Percentiles rank a stretch among this genome's conserved stretches.
Conservation (phyloP, 2,329 filamentous ascomycete species). For the Sporothrix globosa region DNA sequence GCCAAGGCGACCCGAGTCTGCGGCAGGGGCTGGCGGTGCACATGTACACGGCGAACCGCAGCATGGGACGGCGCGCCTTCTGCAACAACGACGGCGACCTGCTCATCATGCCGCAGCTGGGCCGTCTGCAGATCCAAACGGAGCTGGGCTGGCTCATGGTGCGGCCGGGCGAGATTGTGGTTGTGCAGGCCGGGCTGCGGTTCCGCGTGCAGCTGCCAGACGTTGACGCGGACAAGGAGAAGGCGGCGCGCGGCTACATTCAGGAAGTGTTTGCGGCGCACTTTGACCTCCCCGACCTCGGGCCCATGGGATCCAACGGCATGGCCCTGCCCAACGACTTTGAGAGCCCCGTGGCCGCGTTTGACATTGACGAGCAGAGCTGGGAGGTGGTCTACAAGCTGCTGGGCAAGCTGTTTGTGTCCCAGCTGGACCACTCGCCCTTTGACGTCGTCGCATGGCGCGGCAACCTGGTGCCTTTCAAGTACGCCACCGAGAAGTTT, state of each 20-base stretch:
- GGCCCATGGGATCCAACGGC: conserved; percentile 67
- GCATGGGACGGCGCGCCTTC: conserved; percentile 53
- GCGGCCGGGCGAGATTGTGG: conserved; percentile 66
- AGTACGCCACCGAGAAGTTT: conserved; percentile 60
- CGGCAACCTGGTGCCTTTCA: conserved; percentile 63
- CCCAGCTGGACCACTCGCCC: conserved; percentile 65
- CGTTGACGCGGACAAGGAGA: neutral
- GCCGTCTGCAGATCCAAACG: conserved; percentile 67
- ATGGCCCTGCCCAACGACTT: conserved; percentile 69
- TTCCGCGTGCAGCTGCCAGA: conserved; percentile 59
- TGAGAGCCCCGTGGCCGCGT: conserved; percentile 62
- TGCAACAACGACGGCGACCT: conserved; percentile 67
- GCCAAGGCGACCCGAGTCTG: conserved; percentile 54
- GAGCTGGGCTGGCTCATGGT: conserved; percentile 62
- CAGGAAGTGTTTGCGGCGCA: conserved; percentile 67
- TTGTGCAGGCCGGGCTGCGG: conserved; percentile 69
- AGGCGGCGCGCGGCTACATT: conserved; percentile 58
- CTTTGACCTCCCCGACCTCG: conserved; percentile 68
- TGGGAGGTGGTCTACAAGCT: conserved; percentile 62
- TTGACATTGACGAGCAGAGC: conserved; percentile 54
- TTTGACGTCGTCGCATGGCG: conserved; percentile 56
- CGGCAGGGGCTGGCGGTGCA: conserved; percentile 54
- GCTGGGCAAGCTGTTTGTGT: conserved; percentile 62
- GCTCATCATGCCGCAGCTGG: conserved; percentile 67
- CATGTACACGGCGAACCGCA: conserved; percentile 52